Percentiles rank a stretch among this genome's conserved stretches.
phyloP scores from a whole-genome alignment of 768 basidiomycete genomes.

The Serendipita sp. region DNA sequence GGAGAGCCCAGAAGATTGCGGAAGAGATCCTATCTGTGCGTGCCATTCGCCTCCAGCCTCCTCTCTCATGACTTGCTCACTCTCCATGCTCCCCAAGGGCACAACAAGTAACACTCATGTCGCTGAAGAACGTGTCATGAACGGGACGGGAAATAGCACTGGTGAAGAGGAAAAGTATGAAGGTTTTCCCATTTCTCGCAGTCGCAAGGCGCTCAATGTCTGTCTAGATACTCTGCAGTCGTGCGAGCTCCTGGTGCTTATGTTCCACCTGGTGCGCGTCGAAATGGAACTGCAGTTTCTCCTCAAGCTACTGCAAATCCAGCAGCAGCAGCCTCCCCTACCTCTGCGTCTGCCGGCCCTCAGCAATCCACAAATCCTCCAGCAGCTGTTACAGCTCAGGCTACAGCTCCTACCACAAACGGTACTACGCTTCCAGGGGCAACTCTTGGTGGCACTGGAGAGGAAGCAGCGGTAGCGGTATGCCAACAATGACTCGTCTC shows the following conservation, averaged over 20 bases:
- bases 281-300: slow-evolving; percentile 15
- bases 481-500: neutral
- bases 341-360: slow-evolving; percentile 20
- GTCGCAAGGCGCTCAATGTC: slow-evolving; percentile 14
- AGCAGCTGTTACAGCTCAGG: neutral
- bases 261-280: slow-evolving; percentile 82
- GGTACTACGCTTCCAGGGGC: slow-evolving; percentile 58
- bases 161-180: slow-evolving; percentile 95
- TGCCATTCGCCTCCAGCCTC: slow-evolving; percentile 9
- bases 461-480: slow-evolving; percentile 26
- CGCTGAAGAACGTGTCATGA: slow-evolving; percentile 66
- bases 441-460: slow-evolving; percentile 35
- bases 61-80: neutral
- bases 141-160: slow-evolving; percentile 48
- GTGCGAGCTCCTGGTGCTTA: slow-evolving; percentile 80
- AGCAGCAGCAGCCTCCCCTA: slow-evolving; percentile 5
- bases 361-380: slow-evolving; percentile 11
- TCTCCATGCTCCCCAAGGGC: slow-evolving; percentile 26
- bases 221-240: slow-evolving; percentile 74
- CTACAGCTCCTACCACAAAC: slow-evolving; percentile 13
- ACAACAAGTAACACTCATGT: slow-evolving; percentile 64
- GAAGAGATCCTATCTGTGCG: slow-evolving; percentile 79
- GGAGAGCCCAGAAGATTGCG: slow-evolving; percentile 73
- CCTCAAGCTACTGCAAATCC: slow-evolving; percentile 14
- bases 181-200: slow-evolving; percentile 7